Evolutionary conservation across 169 alveolate genomes (phyloP).

Genomic region (Theileria equi): DNA sequence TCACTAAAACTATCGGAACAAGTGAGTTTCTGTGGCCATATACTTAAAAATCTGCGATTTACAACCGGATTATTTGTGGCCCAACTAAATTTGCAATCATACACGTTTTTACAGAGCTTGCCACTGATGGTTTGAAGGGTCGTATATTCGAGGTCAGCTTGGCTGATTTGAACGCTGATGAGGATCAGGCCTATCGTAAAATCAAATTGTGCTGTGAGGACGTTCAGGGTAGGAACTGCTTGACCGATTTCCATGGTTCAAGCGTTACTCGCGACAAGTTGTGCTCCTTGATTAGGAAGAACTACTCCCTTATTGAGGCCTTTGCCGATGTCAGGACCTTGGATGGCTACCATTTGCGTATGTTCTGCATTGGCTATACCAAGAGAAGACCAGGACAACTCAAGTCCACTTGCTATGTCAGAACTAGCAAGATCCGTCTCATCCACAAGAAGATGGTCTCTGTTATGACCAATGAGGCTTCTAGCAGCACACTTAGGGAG

Average conservation of each 20-base stretch:
- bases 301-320: constrained; percentile 96
- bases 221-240: constrained; percentile 91
- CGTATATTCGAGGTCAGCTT: constrained; percentile 93
- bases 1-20: constrained; percentile 93
- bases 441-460: constrained; percentile 96
- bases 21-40: constrained; percentile 61
- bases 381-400: constrained; percentile 90
- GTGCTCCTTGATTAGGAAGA: constrained; percentile 94
- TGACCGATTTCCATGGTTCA: constrained; percentile 95
- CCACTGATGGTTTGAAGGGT: constrained; percentile 91
- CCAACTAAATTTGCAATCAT: background rate
- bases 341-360: constrained; percentile 93
- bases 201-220: constrained; percentile 93
- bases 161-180: constrained; percentile 94
- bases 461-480: constrained; percentile 92
- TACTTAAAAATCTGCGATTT: background rate
- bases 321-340: constrained; percentile 94
- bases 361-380: constrained; percentile 97
- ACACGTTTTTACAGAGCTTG: constrained; percentile 74
- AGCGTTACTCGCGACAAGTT: constrained; percentile 95
- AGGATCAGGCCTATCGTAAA: constrained; percentile 93
- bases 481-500: constrained; percentile 89
- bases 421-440: constrained; percentile 89
- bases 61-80: background rate
- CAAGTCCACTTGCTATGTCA: constrained; percentile 95